A percentile compares a stretch with the other conserved stretches of the same genome.
phyloP scores from a whole-genome alignment of 2,329 filamentous ascomycete genomes.

The Hypoxylon sp. region DNA sequence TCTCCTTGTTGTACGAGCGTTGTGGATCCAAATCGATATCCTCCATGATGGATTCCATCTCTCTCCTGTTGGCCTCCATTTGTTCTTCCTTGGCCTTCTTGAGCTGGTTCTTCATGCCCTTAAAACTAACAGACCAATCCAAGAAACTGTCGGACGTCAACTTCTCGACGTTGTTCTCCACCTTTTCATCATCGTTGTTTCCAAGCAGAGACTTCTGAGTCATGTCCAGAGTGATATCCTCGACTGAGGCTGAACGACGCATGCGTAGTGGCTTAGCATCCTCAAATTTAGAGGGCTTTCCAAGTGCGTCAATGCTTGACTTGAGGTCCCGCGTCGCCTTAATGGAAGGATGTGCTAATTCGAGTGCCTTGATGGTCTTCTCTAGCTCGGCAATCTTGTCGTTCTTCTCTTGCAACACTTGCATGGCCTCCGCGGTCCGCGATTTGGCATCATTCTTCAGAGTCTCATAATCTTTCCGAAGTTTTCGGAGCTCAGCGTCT shows the following conservation, averaged over 20 bases:
- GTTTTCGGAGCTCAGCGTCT: constrained; percentile 62
- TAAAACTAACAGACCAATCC: constrained; percentile 51
- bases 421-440: constrained; percentile 66
- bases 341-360: constrained; percentile 46
- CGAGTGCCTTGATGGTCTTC: constrained; percentile 63
- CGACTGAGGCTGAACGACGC: constrained; percentile 45
- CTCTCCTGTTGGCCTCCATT: constrained; percentile 32
- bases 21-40: constrained; percentile 9
- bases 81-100: constrained; percentile 45
- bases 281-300: constrained; percentile 44
- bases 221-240: constrained; percentile 49
- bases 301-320: constrained; percentile 46
- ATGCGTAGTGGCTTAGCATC: constrained; percentile 28
- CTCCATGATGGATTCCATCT: constrained; percentile 39
- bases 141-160: constrained; percentile 14
- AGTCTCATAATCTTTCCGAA: constrained; percentile 66
- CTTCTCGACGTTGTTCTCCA: constrained; percentile 7
- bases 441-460: constrained; percentile 66
- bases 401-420: constrained; percentile 68
- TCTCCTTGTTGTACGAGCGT: background rate
- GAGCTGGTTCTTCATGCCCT: constrained; percentile 48
- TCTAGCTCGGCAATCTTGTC: constrained; percentile 68
- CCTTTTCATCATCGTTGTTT: constrained; percentile 29
- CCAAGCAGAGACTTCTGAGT: constrained; percentile 45
- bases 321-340: constrained; percentile 46